A percentile compares a stretch with the other conserved stretches of the same genome.
Conservation (phyloP, 805 yeast genomes). For the Candida schatavii region DNA sequence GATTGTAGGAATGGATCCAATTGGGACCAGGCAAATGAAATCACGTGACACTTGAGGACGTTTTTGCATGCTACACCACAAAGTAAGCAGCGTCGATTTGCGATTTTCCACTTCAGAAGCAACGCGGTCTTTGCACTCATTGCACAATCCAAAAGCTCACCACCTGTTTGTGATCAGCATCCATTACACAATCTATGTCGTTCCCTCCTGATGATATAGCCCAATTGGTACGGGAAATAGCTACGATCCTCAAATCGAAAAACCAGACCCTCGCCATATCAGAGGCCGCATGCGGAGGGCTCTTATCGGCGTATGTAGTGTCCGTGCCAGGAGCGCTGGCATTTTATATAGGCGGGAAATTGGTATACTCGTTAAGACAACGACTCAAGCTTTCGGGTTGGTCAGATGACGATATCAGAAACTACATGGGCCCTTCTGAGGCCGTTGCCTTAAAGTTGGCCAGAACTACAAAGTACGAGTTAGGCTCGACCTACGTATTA, state of each 20-base stretch:
- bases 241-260: conserved; percentile 49
- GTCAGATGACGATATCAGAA: conserved; percentile 64
- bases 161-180: no score
- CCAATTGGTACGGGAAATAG: conserved; percentile 53
- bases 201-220: conserved; percentile 64
- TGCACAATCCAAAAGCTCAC: no score
- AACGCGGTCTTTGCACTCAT: no score
- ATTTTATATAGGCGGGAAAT: conserved; percentile 80
- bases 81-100: no score
- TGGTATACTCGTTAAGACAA: conserved; percentile 74
- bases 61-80: no score
- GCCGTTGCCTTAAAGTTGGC: conserved; percentile 74
- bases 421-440: conserved; percentile 81
- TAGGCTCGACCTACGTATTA: conserved; percentile 78
- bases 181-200: no score
- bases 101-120: no score
- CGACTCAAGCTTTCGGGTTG: conserved; percentile 76
- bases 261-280: conserved; percentile 72
- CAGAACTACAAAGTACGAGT: conserved; percentile 71
- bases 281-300: conserved; percentile 90
- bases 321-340: conserved; percentile 83
- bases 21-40: no score
- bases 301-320: conserved; percentile 74
- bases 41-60: no score
- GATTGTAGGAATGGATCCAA: no score